phyloP scores from a whole-genome alignment of 2,329 filamentous ascomycete genomes.

The Xylaria sp. region DNA sequence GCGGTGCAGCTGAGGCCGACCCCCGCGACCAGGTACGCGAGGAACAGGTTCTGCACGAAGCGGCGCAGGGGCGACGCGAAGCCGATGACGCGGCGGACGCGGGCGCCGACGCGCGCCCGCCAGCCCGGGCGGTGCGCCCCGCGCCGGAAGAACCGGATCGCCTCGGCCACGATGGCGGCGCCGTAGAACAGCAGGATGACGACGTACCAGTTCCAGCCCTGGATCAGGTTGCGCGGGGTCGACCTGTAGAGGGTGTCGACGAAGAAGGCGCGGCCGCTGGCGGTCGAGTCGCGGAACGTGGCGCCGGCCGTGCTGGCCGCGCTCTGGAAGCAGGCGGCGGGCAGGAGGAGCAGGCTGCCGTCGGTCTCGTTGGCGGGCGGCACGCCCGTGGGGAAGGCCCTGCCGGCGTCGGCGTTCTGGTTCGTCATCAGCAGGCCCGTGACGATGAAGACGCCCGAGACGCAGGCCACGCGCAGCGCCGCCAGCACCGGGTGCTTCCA shows the following conservation, averaged over 20 bases:
- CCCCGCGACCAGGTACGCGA: constrained; percentile 28
- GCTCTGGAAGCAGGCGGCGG: constrained; percentile 39
- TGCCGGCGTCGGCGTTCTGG: constrained; percentile 27
- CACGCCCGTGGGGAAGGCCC: constrained; percentile 34
- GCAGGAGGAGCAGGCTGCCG: constrained; percentile 33
- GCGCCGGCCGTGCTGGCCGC: neutral
- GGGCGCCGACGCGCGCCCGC: constrained; percentile 14
- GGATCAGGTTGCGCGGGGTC: constrained; percentile 27
- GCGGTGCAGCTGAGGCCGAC: constrained; percentile 30
- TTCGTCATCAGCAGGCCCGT: constrained; percentile 39
- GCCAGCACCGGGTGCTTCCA: constrained; percentile 38
- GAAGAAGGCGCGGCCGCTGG: constrained; percentile 22
- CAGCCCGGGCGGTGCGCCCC: constrained; percentile 19
- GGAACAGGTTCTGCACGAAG: constrained; percentile 17
- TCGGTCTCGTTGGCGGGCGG: constrained; percentile 27
- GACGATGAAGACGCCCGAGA: constrained; percentile 35
- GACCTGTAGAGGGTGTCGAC: constrained; percentile 13
- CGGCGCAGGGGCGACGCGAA: constrained; percentile 10
- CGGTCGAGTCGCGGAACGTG: constrained; percentile 22
- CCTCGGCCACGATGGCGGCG: constrained; percentile 28
- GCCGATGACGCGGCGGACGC: constrained; percentile 8
- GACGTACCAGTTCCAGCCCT: constrained; percentile 32
- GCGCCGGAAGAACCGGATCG: constrained; percentile 26
- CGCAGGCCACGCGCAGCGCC: constrained; percentile 34
- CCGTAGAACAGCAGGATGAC: constrained; percentile 31